phyloP scores from a whole-genome alignment of 2,329 filamentous ascomycete genomes.

The Penicillium psychrosexuale region DNA sequence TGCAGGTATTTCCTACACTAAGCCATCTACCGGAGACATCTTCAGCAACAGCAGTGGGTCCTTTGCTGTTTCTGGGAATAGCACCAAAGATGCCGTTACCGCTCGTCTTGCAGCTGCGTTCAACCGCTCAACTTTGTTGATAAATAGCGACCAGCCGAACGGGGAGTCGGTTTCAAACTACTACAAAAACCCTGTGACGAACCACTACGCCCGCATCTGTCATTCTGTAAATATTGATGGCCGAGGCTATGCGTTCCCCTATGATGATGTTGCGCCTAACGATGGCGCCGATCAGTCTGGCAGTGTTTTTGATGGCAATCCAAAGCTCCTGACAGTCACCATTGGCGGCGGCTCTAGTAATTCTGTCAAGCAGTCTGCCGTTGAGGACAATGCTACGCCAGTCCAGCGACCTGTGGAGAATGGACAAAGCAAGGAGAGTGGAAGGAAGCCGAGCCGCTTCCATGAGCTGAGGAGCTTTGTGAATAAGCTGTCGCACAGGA shows the following conservation, averaged over 20 bases:
- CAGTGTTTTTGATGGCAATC: constrained; percentile 57
- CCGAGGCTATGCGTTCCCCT: constrained; percentile 67
- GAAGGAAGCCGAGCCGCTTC: not conserved
- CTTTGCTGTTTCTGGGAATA: constrained; percentile 49
- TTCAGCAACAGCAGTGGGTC: constrained; percentile 64
- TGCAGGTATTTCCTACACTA: constrained; percentile 51
- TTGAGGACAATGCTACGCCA: not conserved
- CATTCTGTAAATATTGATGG: constrained; percentile 59
- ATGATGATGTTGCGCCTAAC: constrained; percentile 64
- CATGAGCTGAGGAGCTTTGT: constrained; percentile 9
- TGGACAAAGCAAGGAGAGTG: not conserved
- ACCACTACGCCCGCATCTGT: constrained; percentile 65
- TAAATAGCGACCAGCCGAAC: constrained; percentile 51
- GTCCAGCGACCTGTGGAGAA: not conserved
- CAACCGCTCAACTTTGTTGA: constrained; percentile 67
- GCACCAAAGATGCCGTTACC: constrained; percentile 60
- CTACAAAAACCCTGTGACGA: constrained; percentile 56
- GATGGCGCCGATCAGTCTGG: constrained; percentile 60
- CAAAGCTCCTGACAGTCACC: constrained; percentile 55
- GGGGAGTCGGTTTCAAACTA: constrained; percentile 51
- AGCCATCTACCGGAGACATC: constrained; percentile 61
- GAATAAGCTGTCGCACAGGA: constrained; percentile 11
- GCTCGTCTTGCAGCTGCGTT: constrained; percentile 73
- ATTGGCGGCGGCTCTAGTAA: constrained; percentile 47
- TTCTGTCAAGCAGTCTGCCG: not conserved